Evolutionary conservation across 805 yeast genomes (phyloP).

Genomic region (Suhomyces vadensis): DNA sequence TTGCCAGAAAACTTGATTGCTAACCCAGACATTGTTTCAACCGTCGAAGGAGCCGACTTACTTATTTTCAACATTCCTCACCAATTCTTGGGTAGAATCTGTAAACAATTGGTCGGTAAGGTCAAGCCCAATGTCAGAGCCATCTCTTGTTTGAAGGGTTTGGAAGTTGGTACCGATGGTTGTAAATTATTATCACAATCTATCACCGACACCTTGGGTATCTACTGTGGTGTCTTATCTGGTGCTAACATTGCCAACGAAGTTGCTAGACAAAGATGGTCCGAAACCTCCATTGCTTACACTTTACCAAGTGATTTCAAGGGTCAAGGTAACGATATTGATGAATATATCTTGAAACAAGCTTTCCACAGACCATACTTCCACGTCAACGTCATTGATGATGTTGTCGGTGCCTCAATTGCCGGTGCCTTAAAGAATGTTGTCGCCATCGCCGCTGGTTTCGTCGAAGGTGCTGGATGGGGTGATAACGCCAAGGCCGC

Average conservation of each 20-base stretch:
- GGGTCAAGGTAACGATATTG: conserved; percentile 71
- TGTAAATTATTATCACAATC: conserved; percentile 79
- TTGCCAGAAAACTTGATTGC: conserved; percentile 88
- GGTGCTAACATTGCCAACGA: conserved; percentile 98
- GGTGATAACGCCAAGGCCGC: conserved; percentile 99
- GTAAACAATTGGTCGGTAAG: conserved; percentile 74
- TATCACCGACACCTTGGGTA: conserved; percentile 76
- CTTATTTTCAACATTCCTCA: conserved; percentile 95
- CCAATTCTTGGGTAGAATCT: conserved; percentile 83
- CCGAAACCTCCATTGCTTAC: conserved; percentile 97
- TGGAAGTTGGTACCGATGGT: conserved; percentile 83
- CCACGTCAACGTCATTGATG: conserved; percentile 91
- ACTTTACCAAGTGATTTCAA: conserved; percentile 67
- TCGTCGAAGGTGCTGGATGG: conserved; percentile 98
- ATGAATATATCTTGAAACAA: conserved; percentile 67
- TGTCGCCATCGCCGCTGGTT: conserved; percentile 94
- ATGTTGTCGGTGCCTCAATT: conserved; percentile 93
- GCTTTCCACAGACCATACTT: conserved; percentile 97
- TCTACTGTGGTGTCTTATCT: conserved; percentile 92
- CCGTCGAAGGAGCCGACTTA: conserved; percentile 81
- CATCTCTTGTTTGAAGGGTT: conserved; percentile 93
- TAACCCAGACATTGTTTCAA: conserved; percentile 75
- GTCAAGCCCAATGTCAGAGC: conserved; percentile 75
- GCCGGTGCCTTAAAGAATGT: conserved; percentile 98
- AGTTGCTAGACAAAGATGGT: conserved; percentile 93